These are phyloP conservation scores for Fusarium globosum DNA, from an alignment of 2,329 filamentous ascomycete genomes.

Conservation along the genomic window DNA sequence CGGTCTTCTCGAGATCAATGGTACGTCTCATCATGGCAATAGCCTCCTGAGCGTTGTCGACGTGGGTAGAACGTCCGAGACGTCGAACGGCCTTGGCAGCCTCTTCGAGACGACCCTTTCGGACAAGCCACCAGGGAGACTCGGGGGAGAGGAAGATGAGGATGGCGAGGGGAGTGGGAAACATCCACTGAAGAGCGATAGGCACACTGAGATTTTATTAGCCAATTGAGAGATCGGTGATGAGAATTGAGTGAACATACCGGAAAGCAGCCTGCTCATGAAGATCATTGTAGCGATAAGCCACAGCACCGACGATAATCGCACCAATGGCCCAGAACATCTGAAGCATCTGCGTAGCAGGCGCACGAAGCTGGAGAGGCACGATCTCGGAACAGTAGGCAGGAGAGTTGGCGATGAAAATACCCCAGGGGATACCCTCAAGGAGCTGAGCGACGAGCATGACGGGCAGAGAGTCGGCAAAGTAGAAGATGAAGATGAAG, in stretches of 20 bases:
- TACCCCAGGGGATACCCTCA: slow-evolving; percentile 70
- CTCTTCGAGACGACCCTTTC: slow-evolving; percentile 56
- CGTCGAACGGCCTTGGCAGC: slow-evolving; percentile 59
- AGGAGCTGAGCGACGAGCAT: slow-evolving; percentile 65
- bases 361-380: slow-evolving; percentile 65
- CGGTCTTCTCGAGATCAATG: slow-evolving; percentile 62
- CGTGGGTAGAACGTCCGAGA: slow-evolving; percentile 51
- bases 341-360: slow-evolving; percentile 69
- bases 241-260: slow-evolving; percentile 6
- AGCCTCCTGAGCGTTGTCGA: slow-evolving; percentile 48
- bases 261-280: slow-evolving; percentile 26
- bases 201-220: slow-evolving; percentile 55
- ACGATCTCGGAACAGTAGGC: slow-evolving; percentile 71
- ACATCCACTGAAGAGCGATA: slow-evolving; percentile 69
- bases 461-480: slow-evolving; percentile 55
- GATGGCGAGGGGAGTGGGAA: slow-evolving; percentile 65
- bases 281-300: slow-evolving; percentile 60
- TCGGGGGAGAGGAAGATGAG: slow-evolving; percentile 63
- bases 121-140: slow-evolving; percentile 66
- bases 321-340: slow-evolving; percentile 73
- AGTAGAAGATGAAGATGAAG: slow-evolving; percentile 64
- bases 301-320: slow-evolving; percentile 68
- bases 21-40: slow-evolving; percentile 68
- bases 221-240: slow-evolving; percentile 17
- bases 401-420: slow-evolving; percentile 72